Base-by-base conservation (phyloP, 2,329 filamentous ascomycete species). In the Aspergillus arachidicola region DNA sequence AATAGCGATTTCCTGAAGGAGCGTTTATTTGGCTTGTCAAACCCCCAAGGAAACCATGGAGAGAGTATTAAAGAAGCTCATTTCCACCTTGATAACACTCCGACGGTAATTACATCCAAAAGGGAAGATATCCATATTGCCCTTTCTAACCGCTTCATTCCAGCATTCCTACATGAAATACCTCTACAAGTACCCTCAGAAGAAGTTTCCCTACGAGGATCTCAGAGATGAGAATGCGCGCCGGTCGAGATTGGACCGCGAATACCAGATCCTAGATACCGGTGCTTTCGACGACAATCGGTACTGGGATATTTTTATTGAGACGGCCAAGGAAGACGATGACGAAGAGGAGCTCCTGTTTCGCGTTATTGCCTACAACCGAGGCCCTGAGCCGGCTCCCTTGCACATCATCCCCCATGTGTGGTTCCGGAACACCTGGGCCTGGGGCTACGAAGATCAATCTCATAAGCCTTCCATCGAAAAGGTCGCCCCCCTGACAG, bases 91-190 rank as follows among this genome's bases (percentile, higher is more conserved):
- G 94, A 98, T 80, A 98, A 98, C 77, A 96, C 92, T 32, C 94
- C 94, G 62, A 87, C 87, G 61, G 85, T 86, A 77, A 65, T 78
- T 72, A 30, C 9, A 16, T 26, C 51, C 28, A 26, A 10, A 16
- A 12, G 19, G n/a, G n/a, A 28, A 14, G 21, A 36, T 48, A 4
- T 2, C 6, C 28, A 12, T 21, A 32, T 30, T 23, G 12, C 9
- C 38, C 45, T 34, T 50, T 36, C 32, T 61, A 23, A 46, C 23
- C 51, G 32, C n/a, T 32, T 1, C 12, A 26, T 7, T 36, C 45
- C 28, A 94, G 91, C 94, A 97, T 80, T 96, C 94, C 32, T 98
- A 98, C 83, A 98, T 98, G 94, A 98, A 98, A 79, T 96, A 89
- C 75, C 89, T 98, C 69, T 98, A 98, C 86, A 98, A 98, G 80